phyloP scores from a whole-genome alignment of 78 protist genomes.

The Cavenderia fasciculata region DNA sequence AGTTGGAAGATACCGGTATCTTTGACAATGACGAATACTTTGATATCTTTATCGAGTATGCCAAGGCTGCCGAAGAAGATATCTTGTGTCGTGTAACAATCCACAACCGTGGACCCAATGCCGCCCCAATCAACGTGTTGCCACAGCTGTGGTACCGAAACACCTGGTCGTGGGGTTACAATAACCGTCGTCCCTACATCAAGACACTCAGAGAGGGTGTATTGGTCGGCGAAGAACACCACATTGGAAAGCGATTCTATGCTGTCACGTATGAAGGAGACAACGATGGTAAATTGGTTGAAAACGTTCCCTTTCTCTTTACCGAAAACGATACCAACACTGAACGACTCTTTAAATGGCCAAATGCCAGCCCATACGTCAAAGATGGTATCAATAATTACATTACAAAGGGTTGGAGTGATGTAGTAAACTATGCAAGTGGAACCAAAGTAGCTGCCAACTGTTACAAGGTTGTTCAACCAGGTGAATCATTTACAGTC shows the following conservation, averaged over 20 bases:
- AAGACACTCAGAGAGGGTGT: not conserved
- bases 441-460: conserved; percentile 79
- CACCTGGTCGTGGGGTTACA: conserved; percentile 92
- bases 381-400: conserved; percentile 85
- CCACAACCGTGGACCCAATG: conserved; percentile 48
- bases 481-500: conserved; percentile 49
- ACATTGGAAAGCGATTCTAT: conserved; percentile 48
- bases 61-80: conserved; percentile 82
- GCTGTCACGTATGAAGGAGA: not conserved
- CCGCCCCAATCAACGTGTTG: conserved; percentile 54
- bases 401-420: conserved; percentile 53
- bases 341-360: conserved; percentile 41
- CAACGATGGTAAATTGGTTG: not conserved
- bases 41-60: conserved; percentile 82
- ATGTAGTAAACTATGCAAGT: conserved; percentile 38
- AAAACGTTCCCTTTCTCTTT: conserved; percentile 50
- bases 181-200: conserved; percentile 2
- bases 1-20: conserved; percentile 84
- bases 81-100: conserved; percentile 60
- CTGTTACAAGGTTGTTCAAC: not conserved
- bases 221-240: conserved; percentile 45
- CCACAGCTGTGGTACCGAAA: conserved; percentile 90
- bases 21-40: conserved; percentile 73
- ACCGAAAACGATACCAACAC: conserved; percentile 87
- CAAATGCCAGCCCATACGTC: conserved; percentile 26